Evolutionary conservation across 2,329 filamentous ascomycete genomes (phyloP), one percentile per base, ranked within the genome.

Genomic region (Ceratocystis variospora): DNA sequence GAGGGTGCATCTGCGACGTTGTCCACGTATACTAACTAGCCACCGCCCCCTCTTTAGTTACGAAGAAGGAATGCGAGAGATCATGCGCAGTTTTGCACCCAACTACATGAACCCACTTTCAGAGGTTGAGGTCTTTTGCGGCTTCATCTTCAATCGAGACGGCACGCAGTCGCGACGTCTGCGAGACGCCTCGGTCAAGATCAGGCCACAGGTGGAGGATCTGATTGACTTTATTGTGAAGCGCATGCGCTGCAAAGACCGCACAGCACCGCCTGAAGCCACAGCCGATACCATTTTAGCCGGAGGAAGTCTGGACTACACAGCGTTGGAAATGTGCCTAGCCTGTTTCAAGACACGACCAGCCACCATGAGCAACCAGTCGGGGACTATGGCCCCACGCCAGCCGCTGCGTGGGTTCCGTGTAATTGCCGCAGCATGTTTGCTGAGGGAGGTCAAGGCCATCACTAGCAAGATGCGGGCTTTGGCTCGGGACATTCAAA

Each of bases 41-140:
- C 25, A 17, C 17, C 10, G 10, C 4, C 7, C 48, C 19, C 3
- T 48, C 22, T 55, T 31, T 33, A 69, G 68, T 12, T 69, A 69
- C 55, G 63, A 65, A 44, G 50, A 62, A 12, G 31, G 50, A 6
- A 71, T 78, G 12, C 44, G 68, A 1, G 59, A 69, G 0, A 69
- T 74, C 45, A 75, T 74, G 45, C 46, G 69, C 0, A 62, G 71
- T 0, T 68, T 77, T 8, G 74, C 72, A 1, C 65, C 68, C 5
- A 79, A 80, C 55, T 76, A 80, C 0, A 74, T 75, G 5, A 72
- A 72, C 19, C 73, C 74, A 0, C 73, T 84, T 6, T 76, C 73
- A 0, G 82, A 84, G 70, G 73, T 81, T 0, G 82, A 84, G 67
- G 79, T 81, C 0, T 83, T 83, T 64, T 81, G 80, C 28, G 82